phyloP scores from a whole-genome alignment of 352 stramenopile genomes.

The Phytophthora fragariaefolia region DNA sequence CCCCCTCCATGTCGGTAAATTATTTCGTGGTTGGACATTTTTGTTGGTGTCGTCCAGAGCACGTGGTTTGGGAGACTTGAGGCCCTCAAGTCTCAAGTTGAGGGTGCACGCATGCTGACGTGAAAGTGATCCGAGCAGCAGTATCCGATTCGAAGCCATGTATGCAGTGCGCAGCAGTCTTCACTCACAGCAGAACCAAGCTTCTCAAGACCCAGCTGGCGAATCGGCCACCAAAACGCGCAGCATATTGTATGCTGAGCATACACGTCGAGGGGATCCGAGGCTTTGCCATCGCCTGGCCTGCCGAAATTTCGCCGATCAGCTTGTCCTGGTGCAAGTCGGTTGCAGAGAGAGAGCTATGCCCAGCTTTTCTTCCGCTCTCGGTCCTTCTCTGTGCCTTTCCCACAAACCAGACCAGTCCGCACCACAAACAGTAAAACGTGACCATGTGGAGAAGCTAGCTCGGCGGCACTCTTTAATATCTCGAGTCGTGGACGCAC shows the following conservation, averaged over 20 bases:
- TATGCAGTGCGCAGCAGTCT: conserved; percentile 23
- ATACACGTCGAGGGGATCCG: no score
- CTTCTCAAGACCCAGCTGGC: conserved; percentile 32
- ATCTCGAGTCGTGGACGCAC: conserved; percentile 17
- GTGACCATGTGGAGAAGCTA: conserved; percentile 2
- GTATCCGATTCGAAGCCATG: conserved; percentile 29
- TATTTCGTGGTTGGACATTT: conserved; percentile 31
- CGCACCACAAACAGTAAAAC: conserved; percentile 17
- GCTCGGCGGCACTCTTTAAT: conserved; percentile 26
- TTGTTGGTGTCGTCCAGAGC: no score
- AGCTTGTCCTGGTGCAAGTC: conserved; percentile 15
- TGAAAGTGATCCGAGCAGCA: neutral
- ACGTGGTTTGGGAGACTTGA: no score
- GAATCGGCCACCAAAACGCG: conserved; percentile 6
- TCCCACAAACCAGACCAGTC: conserved; percentile 30
- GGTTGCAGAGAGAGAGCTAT: conserved; percentile 1
- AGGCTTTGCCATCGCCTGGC: conserved; percentile 6
- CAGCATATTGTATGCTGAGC: no score
- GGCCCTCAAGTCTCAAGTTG: no score
- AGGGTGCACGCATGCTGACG: conserved; percentile 1
- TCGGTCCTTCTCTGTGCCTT: conserved; percentile 29
- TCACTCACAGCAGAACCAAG: conserved; percentile 13
- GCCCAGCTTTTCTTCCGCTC: conserved; percentile 40
- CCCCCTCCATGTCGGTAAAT: neutral
- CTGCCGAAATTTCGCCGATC: conserved; percentile 5